phyloP scores from a whole-genome alignment of 176 grass and related monocot genomes.

The Aegilops speltoides region DNA sequence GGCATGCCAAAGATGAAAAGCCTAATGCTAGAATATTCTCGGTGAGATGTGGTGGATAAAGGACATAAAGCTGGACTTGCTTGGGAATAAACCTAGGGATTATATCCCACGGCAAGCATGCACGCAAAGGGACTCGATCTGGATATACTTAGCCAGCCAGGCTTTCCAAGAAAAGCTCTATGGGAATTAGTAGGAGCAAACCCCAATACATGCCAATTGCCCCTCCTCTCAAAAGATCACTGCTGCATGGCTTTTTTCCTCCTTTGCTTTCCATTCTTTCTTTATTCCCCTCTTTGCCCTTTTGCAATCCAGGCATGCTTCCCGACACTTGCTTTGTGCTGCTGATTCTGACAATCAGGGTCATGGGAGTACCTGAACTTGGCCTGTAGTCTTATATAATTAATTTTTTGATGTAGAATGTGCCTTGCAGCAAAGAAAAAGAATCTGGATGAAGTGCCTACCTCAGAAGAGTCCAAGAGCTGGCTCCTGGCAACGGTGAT shows the following conservation, averaged over 20 bases:
- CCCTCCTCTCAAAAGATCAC: conserved; percentile 49
- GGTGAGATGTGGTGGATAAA: conserved; percentile 47
- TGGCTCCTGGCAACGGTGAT: background rate
- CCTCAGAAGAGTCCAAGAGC: background rate
- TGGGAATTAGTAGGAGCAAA: conserved; percentile 40
- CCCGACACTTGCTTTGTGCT: conserved; percentile 18
- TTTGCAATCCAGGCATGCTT: conserved; percentile 55
- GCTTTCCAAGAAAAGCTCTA: conserved; percentile 50
- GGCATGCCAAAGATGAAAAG: conserved; percentile 45
- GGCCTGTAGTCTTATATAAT: background rate
- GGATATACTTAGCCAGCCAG: conserved; percentile 45
- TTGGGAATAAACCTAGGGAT: conserved; percentile 63
- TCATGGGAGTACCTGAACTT: background rate
- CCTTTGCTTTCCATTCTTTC: conserved; percentile 54
- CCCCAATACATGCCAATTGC: conserved; percentile 54
- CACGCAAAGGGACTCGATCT: conserved; percentile 31
- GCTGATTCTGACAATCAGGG: background rate
- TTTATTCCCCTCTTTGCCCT: conserved; percentile 57
- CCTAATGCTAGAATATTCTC: conserved; percentile 62
- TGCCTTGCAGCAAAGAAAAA: background rate
- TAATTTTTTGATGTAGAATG: background rate
- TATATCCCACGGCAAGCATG: conserved; percentile 42
- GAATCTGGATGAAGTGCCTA: background rate
- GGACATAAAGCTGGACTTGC: conserved; percentile 34
- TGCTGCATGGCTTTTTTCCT: conserved; percentile 49